Evolutionary conservation across 169 alveolate species (phyloP).

Genomic region (Cryptosporidium parvum): DNA sequence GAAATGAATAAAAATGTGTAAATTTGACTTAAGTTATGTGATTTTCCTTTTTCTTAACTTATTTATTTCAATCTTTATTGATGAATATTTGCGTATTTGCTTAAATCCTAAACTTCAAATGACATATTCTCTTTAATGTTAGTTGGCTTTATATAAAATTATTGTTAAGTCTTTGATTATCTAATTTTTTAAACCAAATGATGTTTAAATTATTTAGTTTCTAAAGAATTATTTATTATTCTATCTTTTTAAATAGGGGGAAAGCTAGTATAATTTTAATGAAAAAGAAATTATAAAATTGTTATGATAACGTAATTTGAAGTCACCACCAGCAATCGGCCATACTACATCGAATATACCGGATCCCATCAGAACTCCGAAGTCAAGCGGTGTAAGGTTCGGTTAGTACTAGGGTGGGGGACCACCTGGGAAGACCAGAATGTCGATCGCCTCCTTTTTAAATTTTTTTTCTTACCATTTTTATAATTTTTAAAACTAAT

Average conservation of each 20-base stretch:
- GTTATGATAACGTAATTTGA: neutral
- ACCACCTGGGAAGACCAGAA: slow-evolving; percentile 90
- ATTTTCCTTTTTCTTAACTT: neutral
- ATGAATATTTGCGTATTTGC: too few relatives aligned
- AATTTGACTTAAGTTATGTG: neutral
- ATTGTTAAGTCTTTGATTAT: too few relatives aligned
- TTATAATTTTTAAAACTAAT: too few relatives aligned
- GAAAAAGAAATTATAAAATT: neutral
- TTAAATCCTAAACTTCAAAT: neutral
- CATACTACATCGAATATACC: slow-evolving; percentile 90
- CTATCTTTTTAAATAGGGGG: too few relatives aligned
- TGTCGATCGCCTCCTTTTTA: slow-evolving; percentile 82
- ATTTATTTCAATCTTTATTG: too few relatives aligned
- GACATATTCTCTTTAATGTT: neutral
- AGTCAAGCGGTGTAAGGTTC: slow-evolving; percentile 91
- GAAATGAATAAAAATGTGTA: neutral
- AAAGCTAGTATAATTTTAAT: too few relatives aligned
- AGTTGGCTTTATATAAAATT: too few relatives aligned
- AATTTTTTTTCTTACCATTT: too few relatives aligned
- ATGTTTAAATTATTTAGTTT: too few relatives aligned
- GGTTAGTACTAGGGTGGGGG: slow-evolving; percentile 92
- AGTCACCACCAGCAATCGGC: slow-evolving; percentile 79
- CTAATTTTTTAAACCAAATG: too few relatives aligned
- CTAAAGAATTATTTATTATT: too few relatives aligned
- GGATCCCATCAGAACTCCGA: slow-evolving; percentile 93